phyloP scores from a whole-genome alignment of 2,329 filamentous ascomycete genomes.

The Paracamarosporium sp. region DNA sequence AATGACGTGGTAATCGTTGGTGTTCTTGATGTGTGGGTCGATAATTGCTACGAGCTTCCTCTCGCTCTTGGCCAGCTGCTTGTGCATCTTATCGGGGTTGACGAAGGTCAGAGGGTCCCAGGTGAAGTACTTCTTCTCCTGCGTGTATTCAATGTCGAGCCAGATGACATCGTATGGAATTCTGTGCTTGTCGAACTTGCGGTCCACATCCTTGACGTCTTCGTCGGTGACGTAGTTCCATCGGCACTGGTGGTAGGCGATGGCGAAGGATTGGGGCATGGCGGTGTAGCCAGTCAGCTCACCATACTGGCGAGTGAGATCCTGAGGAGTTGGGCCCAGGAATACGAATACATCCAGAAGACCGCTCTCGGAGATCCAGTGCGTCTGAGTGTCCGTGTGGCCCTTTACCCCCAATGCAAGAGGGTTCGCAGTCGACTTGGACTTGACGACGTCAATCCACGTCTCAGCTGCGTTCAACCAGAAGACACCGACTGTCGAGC shows the following conservation, averaged over 20 bases:
- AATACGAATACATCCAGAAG: conserved; percentile 93
- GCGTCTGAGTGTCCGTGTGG: conserved; percentile 82
- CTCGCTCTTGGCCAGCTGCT: conserved; percentile 83
- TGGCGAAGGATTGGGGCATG: conserved; percentile 88
- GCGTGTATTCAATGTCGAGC: conserved; percentile 97
- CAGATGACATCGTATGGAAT: conserved; percentile 99
- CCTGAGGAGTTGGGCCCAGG: conserved; percentile 83
- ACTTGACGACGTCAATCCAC: conserved; percentile 93
- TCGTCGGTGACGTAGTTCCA: conserved; percentile 99
- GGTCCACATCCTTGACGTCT: conserved; percentile 94
- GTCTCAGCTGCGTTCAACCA: conserved; percentile 98
- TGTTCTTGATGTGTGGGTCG: conserved; percentile 97
- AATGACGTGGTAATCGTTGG: conserved; percentile 75
- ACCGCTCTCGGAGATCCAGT: conserved; percentile 96
- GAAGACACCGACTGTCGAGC: conserved; percentile 92
- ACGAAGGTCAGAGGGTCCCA: conserved; percentile 91
- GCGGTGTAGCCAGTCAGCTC: conserved; percentile 92
- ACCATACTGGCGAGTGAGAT: conserved; percentile 81
- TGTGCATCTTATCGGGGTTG: conserved; percentile 84
- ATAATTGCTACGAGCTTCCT: conserved; percentile 94
- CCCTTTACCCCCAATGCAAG: conserved; percentile 73
- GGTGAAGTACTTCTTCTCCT: conserved; percentile 97
- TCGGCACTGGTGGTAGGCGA: conserved; percentile 95
- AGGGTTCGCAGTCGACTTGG: conserved; percentile 75
- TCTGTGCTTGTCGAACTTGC: conserved; percentile 92